Evolutionary conservation across 1,284 basidiomycete genomes (phyloP), one percentile per base, ranked within the genome.

Genomic region (Schizophyllum amplum): DNA sequence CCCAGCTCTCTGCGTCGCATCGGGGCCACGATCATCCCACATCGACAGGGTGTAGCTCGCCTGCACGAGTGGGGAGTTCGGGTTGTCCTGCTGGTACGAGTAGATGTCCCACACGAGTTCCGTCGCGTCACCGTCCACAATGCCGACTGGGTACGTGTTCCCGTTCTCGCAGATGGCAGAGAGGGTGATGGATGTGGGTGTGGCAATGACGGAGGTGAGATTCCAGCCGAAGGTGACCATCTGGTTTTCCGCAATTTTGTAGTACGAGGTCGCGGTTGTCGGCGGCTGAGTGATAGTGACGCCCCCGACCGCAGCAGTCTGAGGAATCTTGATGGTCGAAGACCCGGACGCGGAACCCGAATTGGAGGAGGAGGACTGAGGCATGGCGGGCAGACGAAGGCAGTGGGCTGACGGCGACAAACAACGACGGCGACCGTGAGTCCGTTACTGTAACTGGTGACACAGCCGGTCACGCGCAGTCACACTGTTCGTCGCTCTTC

Each of bases 191-290:
- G 77, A 73, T 0, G 81, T 80, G 0, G 93, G 92, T 0, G 79
- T 80, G 42, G 79, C 79, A 60, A 84, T 74, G 23, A 95, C 74
- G 60, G 77, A 78, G 21, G 89, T 92, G 63, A 91, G 81, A 69
- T 93, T 95, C 94, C 94, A 97, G n/a, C 80, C 92, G 71, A 96
- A 92, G 21, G 92, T 96, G 67, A 96, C 80, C 57, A 76, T 76
- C 65, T 91, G 80, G 51, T 78, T 76, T 0, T 75, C 72, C 0
- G 89, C 90, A 64, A 98, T 90, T 78, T 97, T 96, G 79, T 87
- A 96, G 74, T 82, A 98, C 5, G 90, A 92, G 3, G 86, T 83
- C 22, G 84, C 84, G 9, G 87, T 86, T 62, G 84, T 79, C 0
- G 91, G 86, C 0, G 94, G 94, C 67, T 91, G 80, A 24, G 88